Base-by-base conservation (phyloP, 2,329 filamentous ascomycete genomes). In the Cladosporium austrohemisphaericum region DNA sequence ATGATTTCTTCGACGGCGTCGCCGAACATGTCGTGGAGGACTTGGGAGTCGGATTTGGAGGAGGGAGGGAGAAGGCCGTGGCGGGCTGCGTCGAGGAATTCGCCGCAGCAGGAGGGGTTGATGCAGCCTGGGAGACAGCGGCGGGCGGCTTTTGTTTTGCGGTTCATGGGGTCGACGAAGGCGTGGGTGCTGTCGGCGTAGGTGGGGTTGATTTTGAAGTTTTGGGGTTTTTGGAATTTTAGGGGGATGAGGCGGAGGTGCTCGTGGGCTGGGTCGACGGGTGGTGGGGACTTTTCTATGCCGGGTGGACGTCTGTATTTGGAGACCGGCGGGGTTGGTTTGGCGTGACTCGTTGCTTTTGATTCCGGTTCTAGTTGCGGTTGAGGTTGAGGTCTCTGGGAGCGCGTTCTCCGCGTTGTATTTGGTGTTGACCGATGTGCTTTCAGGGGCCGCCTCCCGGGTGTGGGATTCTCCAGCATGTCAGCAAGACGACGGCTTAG, bases 181-280 rank as follows among this genome's bases (percentile, higher is more conserved):
- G 88, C 88, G 66, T 81, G 88, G 47, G 83, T 78, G 2, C 87
- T 86, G 33, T 85, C 77, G 55, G 91, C 92, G 57, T 75, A 77
- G 4, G 73, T 71, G 0, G 88, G 84, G 55, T 95, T 95, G 58
- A 93, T 74, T 64, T 85, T 92, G 73, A 95, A 96, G 67, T 95
- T 85, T 10, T 81, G 78, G 1, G 85, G 71, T 11, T 71, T 71
- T 10, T 95, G 75, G 26, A 77, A 71, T 0, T 74, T 68, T 3
- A 82, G 55, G 1, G 82, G 77, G 43, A 76, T 80, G 8, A 74
- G 65, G 41, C 88, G 80, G 13, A 87, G 74, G 1, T 73, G 72
- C 51, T 69, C 68, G 14, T 70, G 62, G 35, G 71, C 59, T 3
- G 63, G 63, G 16, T 49, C 37, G 5, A 56, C 46, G 19, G 59